Evolutionary conservation across 257 asterid genomes (phyloP), one percentile per base, ranked within the genome.

Genomic region (Penstemon barbatus): DNA sequence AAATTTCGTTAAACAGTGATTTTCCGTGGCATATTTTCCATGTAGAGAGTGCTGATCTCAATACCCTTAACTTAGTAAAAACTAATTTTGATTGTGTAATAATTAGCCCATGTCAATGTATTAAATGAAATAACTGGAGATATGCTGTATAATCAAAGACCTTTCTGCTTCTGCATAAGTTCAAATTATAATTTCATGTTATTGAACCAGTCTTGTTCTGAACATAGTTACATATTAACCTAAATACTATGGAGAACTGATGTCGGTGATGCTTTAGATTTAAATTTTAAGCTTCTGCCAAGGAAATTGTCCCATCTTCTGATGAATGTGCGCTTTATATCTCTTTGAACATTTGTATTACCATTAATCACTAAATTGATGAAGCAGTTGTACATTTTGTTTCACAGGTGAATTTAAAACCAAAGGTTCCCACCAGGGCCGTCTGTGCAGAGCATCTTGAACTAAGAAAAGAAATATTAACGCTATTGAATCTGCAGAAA

Each of bases 381-480:
- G 68, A 78, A 58, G 53, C 42, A 63, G 52, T 33, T 43, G 54
- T 9, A 49, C 46, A 3, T 44, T 46, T 69, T 69, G 43, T 68
- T 71, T 63, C 49, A 49, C 86, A 93, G 99, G 95, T 93, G 70
- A 89, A 90, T 81, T 85, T 93, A 80, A 93, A 93, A 77, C 99
- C 99, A 40, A 93, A 83, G 81, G 97, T 93, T 72, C 97, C 99
- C 58, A 93, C 99, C 18, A 90, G 85, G 76, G 90, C 89, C 13
- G 97, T 90, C 46, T 93, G 99, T 36, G 86, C 85, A 0, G 97
- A 93, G 86, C 99, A 90, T 83, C 99, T 93, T 74, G 99, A 93
- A 77, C 76, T 93, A 76, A 83, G 99, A 79, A 90, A 93, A 83
- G 99, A 93, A 83, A 93, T 93, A 78, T 48, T 87, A 75, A 92